Evolutionary conservation across 2,329 filamentous ascomycete genomes (phyloP).

Genomic region (Penicillium sp.): DNA sequence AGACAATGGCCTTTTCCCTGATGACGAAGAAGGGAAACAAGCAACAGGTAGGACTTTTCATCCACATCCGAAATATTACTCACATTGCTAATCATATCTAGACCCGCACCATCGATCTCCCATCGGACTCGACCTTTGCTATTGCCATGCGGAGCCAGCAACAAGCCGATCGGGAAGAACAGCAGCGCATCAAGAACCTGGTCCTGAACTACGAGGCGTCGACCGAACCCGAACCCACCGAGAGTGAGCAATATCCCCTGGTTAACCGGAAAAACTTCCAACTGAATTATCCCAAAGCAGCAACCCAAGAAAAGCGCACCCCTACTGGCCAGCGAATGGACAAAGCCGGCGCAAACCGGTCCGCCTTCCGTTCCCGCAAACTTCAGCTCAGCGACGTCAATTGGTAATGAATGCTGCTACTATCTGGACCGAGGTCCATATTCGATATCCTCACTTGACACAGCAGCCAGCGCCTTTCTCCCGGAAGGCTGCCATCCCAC

Average conservation of each 20-base stretch:
- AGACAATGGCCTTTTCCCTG: slow-evolving; percentile 94
- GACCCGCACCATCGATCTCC: slow-evolving; percentile 86
- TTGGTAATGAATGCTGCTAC: slow-evolving; percentile 64
- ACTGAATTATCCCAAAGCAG: slow-evolving; percentile 1
- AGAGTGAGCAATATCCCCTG: slow-evolving; percentile 62
- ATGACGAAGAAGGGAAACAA: slow-evolving; percentile 95
- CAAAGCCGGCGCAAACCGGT: slow-evolving; percentile 63
- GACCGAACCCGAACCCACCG: slow-evolving; percentile 72
- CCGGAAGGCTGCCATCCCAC: not conserved
- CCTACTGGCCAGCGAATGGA: slow-evolving; percentile 49
- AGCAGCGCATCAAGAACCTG: slow-evolving; percentile 96
- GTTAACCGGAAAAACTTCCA: slow-evolving; percentile 30
- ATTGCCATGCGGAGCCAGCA: slow-evolving; percentile 95
- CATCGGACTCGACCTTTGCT: slow-evolving; percentile 87
- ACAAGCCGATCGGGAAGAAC: slow-evolving; percentile 90
- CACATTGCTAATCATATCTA: slow-evolving; percentile 39
- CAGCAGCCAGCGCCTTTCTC: slow-evolving; percentile 1
- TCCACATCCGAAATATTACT: not conserved
- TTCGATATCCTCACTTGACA: slow-evolving; percentile 4
- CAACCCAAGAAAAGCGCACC: slow-evolving; percentile 45
- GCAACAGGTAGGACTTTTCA: slow-evolving; percentile 69
- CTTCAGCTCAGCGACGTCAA: slow-evolving; percentile 95
- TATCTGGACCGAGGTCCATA: slow-evolving; percentile 7
- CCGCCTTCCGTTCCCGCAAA: slow-evolving; percentile 80
- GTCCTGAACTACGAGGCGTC: slow-evolving; percentile 95